Conservation (phyloP, 805 yeast genomes). For the Wickerhamiella qilinensis region DNA sequence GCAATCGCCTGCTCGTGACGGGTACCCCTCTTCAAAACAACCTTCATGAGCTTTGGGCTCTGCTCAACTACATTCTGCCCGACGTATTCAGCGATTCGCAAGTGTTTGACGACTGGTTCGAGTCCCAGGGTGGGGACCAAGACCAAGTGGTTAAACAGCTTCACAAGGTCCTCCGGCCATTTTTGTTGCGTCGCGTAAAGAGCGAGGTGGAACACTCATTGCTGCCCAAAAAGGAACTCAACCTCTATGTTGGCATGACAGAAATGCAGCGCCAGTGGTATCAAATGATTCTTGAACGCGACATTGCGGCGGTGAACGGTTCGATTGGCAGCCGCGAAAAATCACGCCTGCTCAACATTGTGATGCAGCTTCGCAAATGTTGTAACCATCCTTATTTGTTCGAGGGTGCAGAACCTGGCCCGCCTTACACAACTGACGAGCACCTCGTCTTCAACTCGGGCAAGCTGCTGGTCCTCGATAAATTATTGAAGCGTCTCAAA, state of each 20-base stretch:
- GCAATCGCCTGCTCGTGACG: constrained; percentile 71
- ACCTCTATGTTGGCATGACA: constrained; percentile 85
- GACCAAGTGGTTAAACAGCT: constrained; percentile 76
- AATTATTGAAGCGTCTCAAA: constrained; percentile 54
- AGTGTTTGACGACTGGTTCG: constrained; percentile 88
- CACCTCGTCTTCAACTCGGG: constrained; percentile 84
- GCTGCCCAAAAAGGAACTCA: constrained; percentile 78
- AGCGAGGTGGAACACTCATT: constrained; percentile 85
- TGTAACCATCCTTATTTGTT: constrained; percentile 94
- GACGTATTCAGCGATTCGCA: constrained; percentile 90
- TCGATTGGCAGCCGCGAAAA: constrained; percentile 89
- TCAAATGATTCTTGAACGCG: constrained; percentile 72
- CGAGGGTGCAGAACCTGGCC: constrained; percentile 99
- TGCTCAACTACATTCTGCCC: constrained; percentile 75
- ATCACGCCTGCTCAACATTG: constrained; percentile 78
- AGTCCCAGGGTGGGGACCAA: constrained; percentile 36
- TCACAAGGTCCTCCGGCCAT: constrained; percentile 79
- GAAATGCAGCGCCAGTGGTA: constrained; percentile 93
- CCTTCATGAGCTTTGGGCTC: constrained; percentile 91
- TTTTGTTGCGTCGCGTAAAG: constrained; percentile 74
- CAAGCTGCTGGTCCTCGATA: constrained; percentile 78
- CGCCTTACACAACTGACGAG: constrained; percentile 91
- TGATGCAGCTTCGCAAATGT: constrained; percentile 91
- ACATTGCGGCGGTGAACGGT: constrained; percentile 92
- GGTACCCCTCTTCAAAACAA: constrained; percentile 96